Evolutionary conservation across 208 protist genomes (phyloP).

Genomic region (Leishmania gerbilli): DNA sequence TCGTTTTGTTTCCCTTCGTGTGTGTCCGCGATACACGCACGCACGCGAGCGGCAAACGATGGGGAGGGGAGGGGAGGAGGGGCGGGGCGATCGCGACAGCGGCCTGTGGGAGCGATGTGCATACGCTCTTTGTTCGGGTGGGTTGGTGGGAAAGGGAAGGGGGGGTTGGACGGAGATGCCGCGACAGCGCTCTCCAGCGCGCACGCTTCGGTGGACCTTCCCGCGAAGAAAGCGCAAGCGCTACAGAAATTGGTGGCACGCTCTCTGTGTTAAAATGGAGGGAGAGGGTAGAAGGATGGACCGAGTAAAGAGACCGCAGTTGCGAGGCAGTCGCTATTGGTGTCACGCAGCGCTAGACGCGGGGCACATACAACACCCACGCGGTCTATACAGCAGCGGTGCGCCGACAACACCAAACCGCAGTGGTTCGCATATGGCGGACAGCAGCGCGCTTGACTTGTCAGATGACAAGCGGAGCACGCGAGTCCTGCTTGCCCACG

Average conservation of each 20-base stretch:
- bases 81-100: not conserved
- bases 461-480: not conserved
- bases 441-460: not conserved
- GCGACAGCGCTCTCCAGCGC: not conserved
- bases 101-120: not conserved
- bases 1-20: not conserved
- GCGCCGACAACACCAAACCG: not conserved
- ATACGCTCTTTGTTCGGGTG: not conserved
- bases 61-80: not conserved
- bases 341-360: not conserved
- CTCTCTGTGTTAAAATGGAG: not conserved
- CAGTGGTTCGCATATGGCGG: not conserved
- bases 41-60: not conserved
- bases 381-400: not conserved
- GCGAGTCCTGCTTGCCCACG: not conserved
- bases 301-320: not conserved
- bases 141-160: not conserved
- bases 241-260: not conserved
- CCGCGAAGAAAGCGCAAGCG: not conserved
- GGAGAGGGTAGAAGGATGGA: not conserved
- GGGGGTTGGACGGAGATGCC: not conserved
- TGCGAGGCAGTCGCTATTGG: not conserved
- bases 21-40: not conserved
- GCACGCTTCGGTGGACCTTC: not conserved
- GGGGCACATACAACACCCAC: not conserved